These are phyloP conservation scores for Alopecurus myosuroides DNA, from an alignment of 176 grass and related monocot genomes.

Conservation along the genomic window DNA sequence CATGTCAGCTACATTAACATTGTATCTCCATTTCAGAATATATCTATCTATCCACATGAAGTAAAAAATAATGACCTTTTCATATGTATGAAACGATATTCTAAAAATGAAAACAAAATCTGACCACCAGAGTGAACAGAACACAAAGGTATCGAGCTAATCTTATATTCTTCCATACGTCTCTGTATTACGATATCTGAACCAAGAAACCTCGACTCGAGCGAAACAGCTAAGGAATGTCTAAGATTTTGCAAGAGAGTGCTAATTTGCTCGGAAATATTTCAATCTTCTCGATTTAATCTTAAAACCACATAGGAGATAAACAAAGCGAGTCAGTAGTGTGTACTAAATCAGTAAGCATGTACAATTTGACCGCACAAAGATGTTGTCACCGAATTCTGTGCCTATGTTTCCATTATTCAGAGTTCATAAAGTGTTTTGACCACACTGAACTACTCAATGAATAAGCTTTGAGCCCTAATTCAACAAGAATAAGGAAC, in stretches of 20 bases:
- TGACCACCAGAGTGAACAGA: neutral
- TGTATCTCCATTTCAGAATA: neutral
- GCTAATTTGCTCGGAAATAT: neutral
- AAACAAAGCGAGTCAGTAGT: neutral
- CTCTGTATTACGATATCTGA: neutral
- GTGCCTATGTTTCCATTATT: neutral
- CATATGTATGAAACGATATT: neutral
- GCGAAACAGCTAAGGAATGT: neutral
- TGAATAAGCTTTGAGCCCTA: neutral
- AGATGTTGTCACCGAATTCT: neutral
- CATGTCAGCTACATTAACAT: neutral
- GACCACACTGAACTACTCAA: neutral
- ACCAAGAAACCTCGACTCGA: neutral
- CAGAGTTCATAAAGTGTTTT: neutral
- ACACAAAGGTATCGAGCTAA: neutral
- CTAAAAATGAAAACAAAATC: neutral
- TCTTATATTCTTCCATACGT: neutral
- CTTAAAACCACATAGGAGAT: neutral
- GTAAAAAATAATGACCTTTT: neutral
- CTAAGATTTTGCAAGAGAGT: neutral
- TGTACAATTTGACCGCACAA: neutral
- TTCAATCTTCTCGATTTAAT: neutral
- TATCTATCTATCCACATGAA: neutral
- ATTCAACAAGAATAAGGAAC: neutral
- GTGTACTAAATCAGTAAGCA: neutral